A percentile compares a stretch with the other conserved stretches of the same genome.
These are phyloP conservation scores for Cystobasidium sp. DNA, from an alignment of 1,284 basidiomycete species.

Conservation along the genomic window DNA sequence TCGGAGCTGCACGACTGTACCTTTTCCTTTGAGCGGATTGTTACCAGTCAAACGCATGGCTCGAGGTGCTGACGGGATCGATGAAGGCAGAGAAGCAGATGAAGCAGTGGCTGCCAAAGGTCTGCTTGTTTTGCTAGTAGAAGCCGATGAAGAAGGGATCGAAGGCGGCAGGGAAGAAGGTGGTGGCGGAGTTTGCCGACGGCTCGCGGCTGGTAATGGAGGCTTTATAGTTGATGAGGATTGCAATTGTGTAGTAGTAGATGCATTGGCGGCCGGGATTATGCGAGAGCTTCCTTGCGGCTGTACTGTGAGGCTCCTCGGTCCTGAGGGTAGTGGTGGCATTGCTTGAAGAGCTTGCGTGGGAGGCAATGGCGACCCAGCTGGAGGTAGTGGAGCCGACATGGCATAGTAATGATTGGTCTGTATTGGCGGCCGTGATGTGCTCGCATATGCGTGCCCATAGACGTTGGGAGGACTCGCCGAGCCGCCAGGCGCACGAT, in stretches of 20 bases:
- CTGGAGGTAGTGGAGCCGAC: constrained; percentile 11
- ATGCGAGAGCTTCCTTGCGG: constrained; percentile 2
- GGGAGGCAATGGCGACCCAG: constrained; percentile 1
- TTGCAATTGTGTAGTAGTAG: background rate
- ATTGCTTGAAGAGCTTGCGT: background rate
- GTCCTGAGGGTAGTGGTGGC: constrained; percentile 2
- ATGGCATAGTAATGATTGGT: constrained; percentile 12
- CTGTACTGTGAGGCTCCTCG: background rate
- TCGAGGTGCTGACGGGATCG: constrained; percentile 1
- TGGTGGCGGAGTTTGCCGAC: background rate
- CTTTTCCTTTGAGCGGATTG: constrained; percentile 4
- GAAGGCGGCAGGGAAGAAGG: background rate
- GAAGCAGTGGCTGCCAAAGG: background rate
- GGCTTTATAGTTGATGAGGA: background rate
- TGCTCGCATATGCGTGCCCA: background rate
- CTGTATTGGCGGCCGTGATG: background rate
- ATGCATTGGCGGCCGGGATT: too few species aligned
- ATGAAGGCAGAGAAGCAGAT: background rate
- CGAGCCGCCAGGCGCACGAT: background rate
- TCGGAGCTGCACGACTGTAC: background rate
- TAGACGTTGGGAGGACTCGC: constrained; percentile 8
- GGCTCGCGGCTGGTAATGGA: background rate
- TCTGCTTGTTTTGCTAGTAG: background rate
- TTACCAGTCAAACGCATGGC: background rate
- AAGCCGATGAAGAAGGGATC: background rate